Conservation (phyloP, 2,329 filamentous ascomycete species). For the Colletotrichum spinosum region DNA sequence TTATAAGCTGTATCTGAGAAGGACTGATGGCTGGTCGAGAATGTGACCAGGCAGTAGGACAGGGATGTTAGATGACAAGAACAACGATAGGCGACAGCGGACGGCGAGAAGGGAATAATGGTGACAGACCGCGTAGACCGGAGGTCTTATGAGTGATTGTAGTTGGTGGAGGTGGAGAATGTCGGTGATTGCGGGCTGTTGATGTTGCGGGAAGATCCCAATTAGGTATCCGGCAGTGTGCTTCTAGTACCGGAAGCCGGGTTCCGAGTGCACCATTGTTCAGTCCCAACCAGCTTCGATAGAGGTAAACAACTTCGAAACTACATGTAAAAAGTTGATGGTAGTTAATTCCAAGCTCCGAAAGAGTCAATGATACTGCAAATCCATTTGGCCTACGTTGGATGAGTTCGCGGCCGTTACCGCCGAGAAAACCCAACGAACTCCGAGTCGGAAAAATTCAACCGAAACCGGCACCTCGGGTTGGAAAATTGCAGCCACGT, state of each 20-base stretch:
- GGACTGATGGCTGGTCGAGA: neutral
- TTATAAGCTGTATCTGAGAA: neutral
- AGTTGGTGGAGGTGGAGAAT: constrained; percentile 15
- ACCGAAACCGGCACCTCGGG: neutral
- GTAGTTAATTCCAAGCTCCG: neutral
- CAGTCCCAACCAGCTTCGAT: neutral
- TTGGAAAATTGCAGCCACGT: neutral
- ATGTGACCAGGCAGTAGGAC: neutral
- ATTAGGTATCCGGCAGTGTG: constrained; percentile 19
- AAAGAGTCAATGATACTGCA: neutral
- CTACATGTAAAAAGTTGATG: neutral
- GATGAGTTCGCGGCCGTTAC: neutral
- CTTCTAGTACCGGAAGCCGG: constrained; percentile 10
- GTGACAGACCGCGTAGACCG: neutral
- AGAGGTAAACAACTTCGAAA: neutral
- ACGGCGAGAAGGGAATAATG: neutral
- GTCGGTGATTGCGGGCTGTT: constrained; percentile 33
- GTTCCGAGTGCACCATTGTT: neutral
- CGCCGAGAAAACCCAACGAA: constrained; percentile 19
- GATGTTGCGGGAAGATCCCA: constrained; percentile 29
- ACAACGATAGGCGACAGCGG: no score
- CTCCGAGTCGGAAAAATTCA: constrained; percentile 31
- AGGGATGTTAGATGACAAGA: neutral
- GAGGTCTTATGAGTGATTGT: constrained; percentile 12
- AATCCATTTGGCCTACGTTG: neutral